These are phyloP conservation scores for Lathyrus sativus DNA, from an alignment of 306 rosid species.

Conservation along the genomic window DNA sequence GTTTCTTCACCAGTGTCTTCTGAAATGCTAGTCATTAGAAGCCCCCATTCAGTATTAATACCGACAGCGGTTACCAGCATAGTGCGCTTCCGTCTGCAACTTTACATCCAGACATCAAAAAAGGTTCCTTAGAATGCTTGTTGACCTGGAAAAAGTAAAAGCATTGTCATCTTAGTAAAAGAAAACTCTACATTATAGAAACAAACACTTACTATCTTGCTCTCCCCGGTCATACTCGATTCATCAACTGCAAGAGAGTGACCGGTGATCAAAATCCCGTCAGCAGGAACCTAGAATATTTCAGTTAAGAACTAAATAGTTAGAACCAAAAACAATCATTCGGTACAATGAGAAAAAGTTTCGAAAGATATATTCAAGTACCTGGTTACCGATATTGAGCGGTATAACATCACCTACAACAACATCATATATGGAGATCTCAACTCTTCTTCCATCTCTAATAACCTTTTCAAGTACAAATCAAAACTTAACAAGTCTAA, in stretches of 20 bases:
- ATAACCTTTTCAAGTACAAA: slow-evolving; percentile 55
- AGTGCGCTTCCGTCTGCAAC: slow-evolving; percentile 92
- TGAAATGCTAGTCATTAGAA: slow-evolving; percentile 97
- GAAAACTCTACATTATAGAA: not conserved
- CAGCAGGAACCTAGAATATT: slow-evolving; percentile 76
- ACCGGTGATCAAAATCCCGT: slow-evolving; percentile 77
- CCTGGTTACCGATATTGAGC: slow-evolving; percentile 90
- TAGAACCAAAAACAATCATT: slow-evolving; percentile 19
- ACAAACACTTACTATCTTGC: slow-evolving; percentile 75
- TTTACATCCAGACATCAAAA: slow-evolving; percentile 96
- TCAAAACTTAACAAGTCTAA: slow-evolving; percentile 12
- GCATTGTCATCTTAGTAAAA: slow-evolving; percentile 16
- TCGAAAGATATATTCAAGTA: not conserved
- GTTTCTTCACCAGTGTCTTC: slow-evolving; percentile 99
- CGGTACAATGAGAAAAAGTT: not conserved
- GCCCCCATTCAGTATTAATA: slow-evolving; percentile 95
- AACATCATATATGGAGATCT: slow-evolving; percentile 83
- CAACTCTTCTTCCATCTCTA: slow-evolving; percentile 85
- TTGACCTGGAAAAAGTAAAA: slow-evolving; percentile 55
- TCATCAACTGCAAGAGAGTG: slow-evolving; percentile 92
- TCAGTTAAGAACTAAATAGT: slow-evolving; percentile 11
- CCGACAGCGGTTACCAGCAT: slow-evolving; percentile 98
- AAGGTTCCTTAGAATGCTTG: slow-evolving; percentile 79
- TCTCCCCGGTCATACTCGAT: slow-evolving; percentile 98
- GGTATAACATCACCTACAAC: slow-evolving; percentile 94